Percentiles rank a stretch among this genome's conserved stretches.
phyloP scores from a whole-genome alignment of 352 stramenopile species.

The Globisporangium uncinulatum region DNA sequence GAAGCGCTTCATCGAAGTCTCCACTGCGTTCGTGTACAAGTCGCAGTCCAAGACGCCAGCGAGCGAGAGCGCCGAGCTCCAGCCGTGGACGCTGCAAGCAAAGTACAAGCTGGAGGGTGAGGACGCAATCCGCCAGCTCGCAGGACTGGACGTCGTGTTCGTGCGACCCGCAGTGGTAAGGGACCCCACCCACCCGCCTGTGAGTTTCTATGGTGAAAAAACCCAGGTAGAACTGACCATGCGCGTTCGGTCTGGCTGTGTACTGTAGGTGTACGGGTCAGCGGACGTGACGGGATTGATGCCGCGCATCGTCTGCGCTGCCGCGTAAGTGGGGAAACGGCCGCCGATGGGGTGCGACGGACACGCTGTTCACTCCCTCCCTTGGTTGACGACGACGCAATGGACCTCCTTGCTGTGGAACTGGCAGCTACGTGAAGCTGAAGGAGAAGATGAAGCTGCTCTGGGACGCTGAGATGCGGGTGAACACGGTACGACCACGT shows the following conservation, averaged over 20 bases:
- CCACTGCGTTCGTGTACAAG: constrained; percentile 87
- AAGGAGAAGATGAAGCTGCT: constrained; percentile 87
- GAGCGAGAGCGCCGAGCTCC: constrained; percentile 47
- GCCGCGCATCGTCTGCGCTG: constrained; percentile 79
- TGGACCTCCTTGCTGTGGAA: not conserved
- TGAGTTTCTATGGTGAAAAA: too few species aligned
- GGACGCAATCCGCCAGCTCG: constrained; percentile 57
- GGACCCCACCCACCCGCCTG: too few species aligned
- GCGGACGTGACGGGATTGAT: constrained; percentile 79
- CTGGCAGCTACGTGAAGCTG: constrained; percentile 70
- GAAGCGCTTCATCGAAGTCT: constrained; percentile 83
- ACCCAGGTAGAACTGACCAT: too few species aligned
- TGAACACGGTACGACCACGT: constrained; percentile 64
- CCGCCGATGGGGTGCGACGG: not conserved
- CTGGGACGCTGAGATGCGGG: constrained; percentile 81
- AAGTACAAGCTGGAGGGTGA: constrained; percentile 86
- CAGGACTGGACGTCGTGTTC: constrained; percentile 57
- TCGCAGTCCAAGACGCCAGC: constrained; percentile 70
- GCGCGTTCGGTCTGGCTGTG: not conserved
- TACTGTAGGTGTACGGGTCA: constrained; percentile 63
- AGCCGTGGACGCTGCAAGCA: constrained; percentile 81
- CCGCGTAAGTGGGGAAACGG: constrained; percentile 41
- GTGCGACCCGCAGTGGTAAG: constrained; percentile 66
- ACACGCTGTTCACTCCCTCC: not conserved
- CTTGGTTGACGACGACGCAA: too few species aligned